Percentiles rank a stretch among this genome's conserved stretches.
Evolutionary conservation across 495 filamentous ascomycete genomes (phyloP).

Genomic region (Hypoxylon fragiforme): DNA sequence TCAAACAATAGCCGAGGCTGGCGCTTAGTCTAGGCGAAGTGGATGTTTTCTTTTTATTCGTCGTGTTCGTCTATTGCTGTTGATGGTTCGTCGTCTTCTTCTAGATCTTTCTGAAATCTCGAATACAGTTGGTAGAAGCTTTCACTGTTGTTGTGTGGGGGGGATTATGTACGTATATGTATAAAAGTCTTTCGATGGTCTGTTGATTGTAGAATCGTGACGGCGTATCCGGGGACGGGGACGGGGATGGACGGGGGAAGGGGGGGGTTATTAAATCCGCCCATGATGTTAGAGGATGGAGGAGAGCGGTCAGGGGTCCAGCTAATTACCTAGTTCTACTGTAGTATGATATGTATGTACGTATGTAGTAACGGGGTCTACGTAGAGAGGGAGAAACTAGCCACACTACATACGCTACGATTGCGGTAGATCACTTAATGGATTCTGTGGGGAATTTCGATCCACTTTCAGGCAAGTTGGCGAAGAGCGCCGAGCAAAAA

Average conservation of each 20-base stretch:
- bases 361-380: conserved; percentile 15
- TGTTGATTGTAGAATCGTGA: conserved; percentile 31
- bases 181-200: conserved; percentile 24
- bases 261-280: conserved; percentile 29
- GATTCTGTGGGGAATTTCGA: conserved; percentile 25
- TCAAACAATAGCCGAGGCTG: conserved; percentile 25
- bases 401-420: conserved; percentile 21
- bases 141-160: too few species aligned
- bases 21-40: conserved; percentile 7
- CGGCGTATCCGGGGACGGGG: conserved; percentile 14
- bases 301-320: conserved; percentile 28
- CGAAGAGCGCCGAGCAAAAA: conserved; percentile 29
- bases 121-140: too few species aligned
- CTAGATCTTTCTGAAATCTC: too few species aligned
- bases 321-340: too few species aligned
- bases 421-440: conserved; percentile 16
- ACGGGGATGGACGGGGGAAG: conserved; percentile 15
- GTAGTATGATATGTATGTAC: too few species aligned
- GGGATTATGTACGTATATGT: conserved; percentile 5
- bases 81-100: too few species aligned
- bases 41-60: neutral
- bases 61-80: neutral
- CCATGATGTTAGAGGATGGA: too few species aligned
- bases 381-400: conserved; percentile 25
- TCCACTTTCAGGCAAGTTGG: conserved; percentile 31